These are phyloP conservation scores for Nothopassalora personata DNA, from an alignment of 2,329 filamentous ascomycete genomes.

Conservation along the genomic window DNA sequence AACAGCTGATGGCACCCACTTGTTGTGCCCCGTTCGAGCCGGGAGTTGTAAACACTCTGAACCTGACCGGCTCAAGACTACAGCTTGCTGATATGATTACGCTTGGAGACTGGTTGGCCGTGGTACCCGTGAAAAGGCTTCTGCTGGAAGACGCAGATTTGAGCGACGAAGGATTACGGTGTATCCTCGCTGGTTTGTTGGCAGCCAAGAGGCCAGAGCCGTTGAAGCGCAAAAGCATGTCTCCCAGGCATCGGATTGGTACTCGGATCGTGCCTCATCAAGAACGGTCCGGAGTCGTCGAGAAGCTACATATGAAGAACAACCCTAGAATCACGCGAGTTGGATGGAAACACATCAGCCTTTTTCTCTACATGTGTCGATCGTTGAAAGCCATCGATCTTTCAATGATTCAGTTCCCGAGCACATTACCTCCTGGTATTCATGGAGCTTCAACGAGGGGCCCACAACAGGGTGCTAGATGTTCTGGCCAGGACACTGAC, in stretches of 20 bases:
- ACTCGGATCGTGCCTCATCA: slow-evolving; percentile 20
- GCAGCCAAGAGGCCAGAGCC: slow-evolving; percentile 65
- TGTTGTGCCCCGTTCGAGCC: slow-evolving; percentile 58
- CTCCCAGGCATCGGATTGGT: slow-evolving; percentile 27
- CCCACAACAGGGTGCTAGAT: slow-evolving; percentile 26
- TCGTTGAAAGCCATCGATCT: slow-evolving; percentile 82
- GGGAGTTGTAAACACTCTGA: slow-evolving; percentile 75
- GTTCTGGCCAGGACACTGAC: slow-evolving; percentile 37
- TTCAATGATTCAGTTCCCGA: slow-evolving; percentile 75
- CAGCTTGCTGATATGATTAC: slow-evolving; percentile 79
- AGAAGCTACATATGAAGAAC: slow-evolving; percentile 82
- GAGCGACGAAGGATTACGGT: slow-evolving; percentile 77
- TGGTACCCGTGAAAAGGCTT: slow-evolving; percentile 84
- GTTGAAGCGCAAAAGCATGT: slow-evolving; percentile 24
- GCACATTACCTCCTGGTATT: slow-evolving; percentile 29
- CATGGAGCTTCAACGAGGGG: slow-evolving; percentile 20
- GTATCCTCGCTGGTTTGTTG: slow-evolving; percentile 78
- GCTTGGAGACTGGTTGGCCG: slow-evolving; percentile 85
- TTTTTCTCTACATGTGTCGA: slow-evolving; percentile 86
- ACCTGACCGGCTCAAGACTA: slow-evolving; percentile 79
- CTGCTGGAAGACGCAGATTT: slow-evolving; percentile 82
- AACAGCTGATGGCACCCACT: slow-evolving; percentile 71
- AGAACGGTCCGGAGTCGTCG: slow-evolving; percentile 66
- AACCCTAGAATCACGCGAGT: slow-evolving; percentile 77
- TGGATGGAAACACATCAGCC: slow-evolving; percentile 84